Evolutionary conservation across 164 flowering plant genomes (phyloP), one percentile per base, ranked within the genome.

Genomic region (Umbellularia californica): DNA sequence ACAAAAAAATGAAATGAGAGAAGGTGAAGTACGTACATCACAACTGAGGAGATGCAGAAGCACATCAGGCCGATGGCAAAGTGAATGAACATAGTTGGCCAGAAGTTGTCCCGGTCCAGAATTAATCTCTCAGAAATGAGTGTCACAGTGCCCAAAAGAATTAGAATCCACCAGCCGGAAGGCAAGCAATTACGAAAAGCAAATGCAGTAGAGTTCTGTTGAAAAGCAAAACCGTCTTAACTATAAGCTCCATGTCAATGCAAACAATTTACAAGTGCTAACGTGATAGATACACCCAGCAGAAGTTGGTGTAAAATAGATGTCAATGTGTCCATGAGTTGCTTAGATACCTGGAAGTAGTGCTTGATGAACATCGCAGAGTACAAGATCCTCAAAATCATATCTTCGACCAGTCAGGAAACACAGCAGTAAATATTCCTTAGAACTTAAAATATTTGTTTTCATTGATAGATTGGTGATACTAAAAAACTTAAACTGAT

Each of bases 301-400:
- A 5, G 47, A 41, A 41, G 9, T 41, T 9, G 47, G 47, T 1
- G 47, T 41, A 5, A 13, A 55, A 19, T 19, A 55, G n/a, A 55
- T 3, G n/a, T 3, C 69, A 15, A 64, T 67, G 15, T 30, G 19
- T 28, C 2, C 9, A 13, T 28, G 28, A 35, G 28, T 35, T 10
- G 23, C 58, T 41, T 24, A 13, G 33, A 20, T 81, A 91, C 99
- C 96, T 89, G 82, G 78, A 95, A 95, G 81, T 86, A 92, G 23
- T 74, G 79, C 83, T 83, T 88, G 84, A 95, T 93, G 85, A 95
- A 93, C 66, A 88, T 66, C 30, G 88, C 85, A 25, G 97, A 95
- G 76, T 95, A 93, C 28, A 76, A 75, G 52, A 95, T 93, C 84
- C 98, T 88, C 76, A 92, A 74, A 71, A 84, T 70, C 99, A 93